These are phyloP conservation scores for Fusarium sp. DNA, from an alignment of 2,329 filamentous ascomycete genomes.

Conservation along the genomic window DNA sequence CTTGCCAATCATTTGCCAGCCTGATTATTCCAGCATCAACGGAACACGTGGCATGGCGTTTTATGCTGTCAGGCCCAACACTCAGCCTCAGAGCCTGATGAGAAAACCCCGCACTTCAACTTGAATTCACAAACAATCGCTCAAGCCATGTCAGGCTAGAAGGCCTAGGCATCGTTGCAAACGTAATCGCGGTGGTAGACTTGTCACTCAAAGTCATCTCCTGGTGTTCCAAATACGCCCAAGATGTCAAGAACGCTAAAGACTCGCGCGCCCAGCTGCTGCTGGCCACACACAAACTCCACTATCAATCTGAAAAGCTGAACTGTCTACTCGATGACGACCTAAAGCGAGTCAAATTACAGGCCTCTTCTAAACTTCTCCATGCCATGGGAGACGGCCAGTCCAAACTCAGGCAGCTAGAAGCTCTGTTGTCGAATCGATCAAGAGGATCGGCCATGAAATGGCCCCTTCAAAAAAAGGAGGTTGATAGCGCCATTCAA, in stretches of 20 bases:
- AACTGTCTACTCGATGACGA: fast-evolving
- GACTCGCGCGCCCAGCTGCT: conserved; percentile 54
- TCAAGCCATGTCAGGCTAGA: conserved; percentile 7
- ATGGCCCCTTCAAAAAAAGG: conserved; percentile 18
- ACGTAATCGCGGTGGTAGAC: background rate
- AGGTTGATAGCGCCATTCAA: background rate
- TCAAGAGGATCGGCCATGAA: conserved; percentile 41
- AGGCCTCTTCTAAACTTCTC: background rate
- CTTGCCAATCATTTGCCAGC: too few relatives aligned
- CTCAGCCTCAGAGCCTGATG: too few relatives aligned
- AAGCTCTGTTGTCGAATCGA: background rate
- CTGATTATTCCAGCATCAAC: too few relatives aligned
- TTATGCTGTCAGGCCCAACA: too few relatives aligned
- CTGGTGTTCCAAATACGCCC: conserved; percentile 55
- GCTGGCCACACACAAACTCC: conserved; percentile 25
- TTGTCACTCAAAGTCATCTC: conserved; percentile 5
- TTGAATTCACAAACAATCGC: background rate
- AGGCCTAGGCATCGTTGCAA: conserved; percentile 5
- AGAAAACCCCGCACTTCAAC: background rate
- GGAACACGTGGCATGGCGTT: too few relatives aligned
- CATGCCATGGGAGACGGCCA: background rate
- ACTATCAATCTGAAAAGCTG: background rate
- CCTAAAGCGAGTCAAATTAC: background rate
- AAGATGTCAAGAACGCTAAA: conserved; percentile 51
- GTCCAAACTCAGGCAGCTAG: conserved; percentile 5